Conservation (phyloP, 1,284 basidiomycete genomes). For the Cryptococcus amylolentus region DNA sequence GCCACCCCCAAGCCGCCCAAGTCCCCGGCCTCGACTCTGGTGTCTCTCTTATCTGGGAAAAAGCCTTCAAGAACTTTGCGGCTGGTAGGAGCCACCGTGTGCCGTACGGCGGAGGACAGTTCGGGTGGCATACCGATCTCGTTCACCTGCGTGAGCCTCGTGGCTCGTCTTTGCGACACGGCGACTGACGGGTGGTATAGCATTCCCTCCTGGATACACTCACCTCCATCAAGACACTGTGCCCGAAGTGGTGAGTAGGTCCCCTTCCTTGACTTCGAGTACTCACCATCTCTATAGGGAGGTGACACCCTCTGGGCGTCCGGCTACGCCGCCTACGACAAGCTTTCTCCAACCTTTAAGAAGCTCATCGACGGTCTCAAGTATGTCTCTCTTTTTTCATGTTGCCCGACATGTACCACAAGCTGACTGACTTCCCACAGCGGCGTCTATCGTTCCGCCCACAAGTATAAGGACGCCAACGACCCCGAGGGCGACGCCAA, state of each 20-base stretch:
- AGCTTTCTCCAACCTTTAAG: constrained; percentile 28
- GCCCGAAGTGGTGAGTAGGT: constrained; percentile 50
- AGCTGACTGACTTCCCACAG: constrained; percentile 3
- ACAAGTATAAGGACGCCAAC: constrained; percentile 16
- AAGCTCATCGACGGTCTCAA: constrained; percentile 26
- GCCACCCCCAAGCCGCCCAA: constrained; percentile 62
- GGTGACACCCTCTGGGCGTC: constrained; percentile 35
- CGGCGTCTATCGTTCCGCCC: constrained; percentile 31
- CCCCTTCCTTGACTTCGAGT: background rate
- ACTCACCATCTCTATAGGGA: constrained; percentile 40
- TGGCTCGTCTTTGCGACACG: too few species aligned
- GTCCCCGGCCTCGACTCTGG: constrained; percentile 18
- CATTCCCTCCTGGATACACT: constrained; percentile 65
- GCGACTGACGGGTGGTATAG: background rate
- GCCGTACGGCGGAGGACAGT: constrained; percentile 48
- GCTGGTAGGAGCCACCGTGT: constrained; percentile 6
- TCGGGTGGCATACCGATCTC: constrained; percentile 65
- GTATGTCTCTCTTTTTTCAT: constrained; percentile 5
- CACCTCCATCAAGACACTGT: constrained; percentile 47
- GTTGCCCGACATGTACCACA: background rate
- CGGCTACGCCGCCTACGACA: constrained; percentile 53
- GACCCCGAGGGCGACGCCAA: constrained; percentile 54
- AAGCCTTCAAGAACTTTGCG: constrained; percentile 9
- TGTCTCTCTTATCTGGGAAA: constrained; percentile 14
- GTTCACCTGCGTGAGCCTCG: constrained; percentile 57